Percentiles rank a stretch among this genome's conserved stretches.
phyloP scores from a whole-genome alignment of 306 rosid species.

The cucumber (Cucumis sativus) region DNA sequence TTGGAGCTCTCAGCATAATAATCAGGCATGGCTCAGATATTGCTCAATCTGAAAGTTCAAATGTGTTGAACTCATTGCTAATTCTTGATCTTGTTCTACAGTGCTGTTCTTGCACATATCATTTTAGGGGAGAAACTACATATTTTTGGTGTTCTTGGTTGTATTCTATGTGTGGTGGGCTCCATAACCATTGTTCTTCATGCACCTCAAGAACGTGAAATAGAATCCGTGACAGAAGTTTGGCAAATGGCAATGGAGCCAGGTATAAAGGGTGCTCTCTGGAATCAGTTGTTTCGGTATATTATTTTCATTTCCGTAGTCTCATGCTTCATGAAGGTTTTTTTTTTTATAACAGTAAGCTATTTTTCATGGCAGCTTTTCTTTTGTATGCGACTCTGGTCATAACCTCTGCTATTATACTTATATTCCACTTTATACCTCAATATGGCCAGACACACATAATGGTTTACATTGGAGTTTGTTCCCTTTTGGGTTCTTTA shows the following conservation, averaged over 20 bases:
- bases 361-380: constrained; percentile 45
- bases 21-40: constrained; percentile 43
- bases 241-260: constrained; percentile 86
- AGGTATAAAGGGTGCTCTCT: constrained; percentile 29
- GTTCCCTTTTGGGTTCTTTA: constrained; percentile 70
- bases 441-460: constrained; percentile 75
- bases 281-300: background rate
- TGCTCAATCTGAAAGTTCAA: constrained; percentile 6
- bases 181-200: constrained; percentile 74
- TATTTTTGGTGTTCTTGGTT: constrained; percentile 68
- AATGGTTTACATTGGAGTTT: constrained; percentile 72
- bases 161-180: constrained; percentile 68
- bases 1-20: constrained; percentile 82
- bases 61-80: constrained; percentile 18
- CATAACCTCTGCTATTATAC: constrained; percentile 42
- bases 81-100: constrained; percentile 20
- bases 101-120: constrained; percentile 80
- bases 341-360: background rate
- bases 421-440: constrained; percentile 53
- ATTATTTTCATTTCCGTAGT: background rate
- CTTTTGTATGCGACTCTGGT: constrained; percentile 53
- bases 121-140: constrained; percentile 55
- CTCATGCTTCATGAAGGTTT: background rate
- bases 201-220: constrained; percentile 67
- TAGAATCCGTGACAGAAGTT: constrained; percentile 66